Evolutionary conservation across 139 green algal genomes (phyloP), one percentile per base, ranked within the genome.

Genomic region (Edaphochlamys debaryana): DNA sequence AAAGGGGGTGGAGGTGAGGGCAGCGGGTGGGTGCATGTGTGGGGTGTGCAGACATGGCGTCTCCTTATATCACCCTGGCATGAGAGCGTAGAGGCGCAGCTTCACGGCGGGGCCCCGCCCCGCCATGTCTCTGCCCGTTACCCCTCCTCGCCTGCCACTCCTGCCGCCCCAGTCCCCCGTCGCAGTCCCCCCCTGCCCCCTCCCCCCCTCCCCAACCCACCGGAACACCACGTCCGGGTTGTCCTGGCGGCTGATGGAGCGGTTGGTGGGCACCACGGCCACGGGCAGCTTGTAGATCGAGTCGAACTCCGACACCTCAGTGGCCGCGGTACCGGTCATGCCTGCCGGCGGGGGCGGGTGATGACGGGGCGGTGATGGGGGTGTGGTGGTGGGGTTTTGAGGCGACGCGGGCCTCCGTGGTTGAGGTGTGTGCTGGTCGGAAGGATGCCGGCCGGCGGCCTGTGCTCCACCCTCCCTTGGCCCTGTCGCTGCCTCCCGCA

Each of bases 211-310:
- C n/a, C n/a, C n/a, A n/a, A n/a, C n/a, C n/a, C 56, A 80, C 73
- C 73, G 84, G 90, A 99, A 99, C 25, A 99, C 96, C 17, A 99
- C 97, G 86, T 99, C 96, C 25, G 95, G 91, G 86, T 97, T 94
- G 94, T 99, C 97, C 27, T 86, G 70, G 4, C 96, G 86, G 42
- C 38, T 36, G 50, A 91, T 78, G 22, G 80, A 3, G 36, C 87
- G 68, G 89, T 94, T 94, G 62, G 91, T 91, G 37, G 91, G 91
- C 87, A 94, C 91, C 67, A 96, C 94, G 19, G 93, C 87, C 45
- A 99, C 97, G 11, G 91, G 81, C 67, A 99, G 92, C 74, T 97
- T 94, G 92, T 99, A 99, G 88, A 99, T 99, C 69, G 90, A 95
- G 64, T 93, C 86, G 87, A 99, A 99, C 91, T 99, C 97, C 25